These are phyloP conservation scores for Trifolium repens DNA, from an alignment of 306 rosid genomes.

Conservation along the genomic window DNA sequence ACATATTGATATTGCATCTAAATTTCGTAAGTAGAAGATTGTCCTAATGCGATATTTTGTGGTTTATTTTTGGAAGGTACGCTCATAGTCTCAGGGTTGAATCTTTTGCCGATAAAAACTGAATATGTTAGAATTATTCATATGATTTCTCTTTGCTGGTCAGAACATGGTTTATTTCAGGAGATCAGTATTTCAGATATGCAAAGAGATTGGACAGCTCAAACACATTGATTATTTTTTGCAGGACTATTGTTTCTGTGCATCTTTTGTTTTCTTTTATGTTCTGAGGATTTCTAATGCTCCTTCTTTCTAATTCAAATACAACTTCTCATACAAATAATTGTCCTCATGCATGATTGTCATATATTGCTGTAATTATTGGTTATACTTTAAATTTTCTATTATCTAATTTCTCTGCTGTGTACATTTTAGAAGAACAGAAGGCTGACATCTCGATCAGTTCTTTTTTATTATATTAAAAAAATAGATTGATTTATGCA, in stretches of 20 bases:
- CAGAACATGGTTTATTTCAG: constrained; percentile 13
- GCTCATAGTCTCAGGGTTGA: constrained; percentile 12
- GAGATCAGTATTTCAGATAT: background rate
- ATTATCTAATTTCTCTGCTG: constrained; percentile 4
- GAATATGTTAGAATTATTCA: background rate
- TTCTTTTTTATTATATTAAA: constrained; percentile 21
- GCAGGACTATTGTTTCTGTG: background rate
- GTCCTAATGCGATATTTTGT: constrained; percentile 1
- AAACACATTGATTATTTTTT: background rate
- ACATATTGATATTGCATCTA: constrained; percentile 11
- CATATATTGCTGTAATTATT: constrained; percentile 8
- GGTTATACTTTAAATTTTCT: constrained; percentile 24
- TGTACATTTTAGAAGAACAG: constrained; percentile 21
- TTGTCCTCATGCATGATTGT: background rate
- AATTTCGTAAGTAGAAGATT: background rate
- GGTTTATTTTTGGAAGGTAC: constrained; percentile 23
- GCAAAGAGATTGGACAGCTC: background rate
- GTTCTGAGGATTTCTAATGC: constrained; percentile 10
- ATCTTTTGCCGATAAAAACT: background rate
- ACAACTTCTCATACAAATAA: constrained; percentile 9
- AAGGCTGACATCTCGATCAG: background rate
- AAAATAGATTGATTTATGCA: background rate
- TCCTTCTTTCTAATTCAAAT: constrained; percentile 1
- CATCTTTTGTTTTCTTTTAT: constrained; percentile 15
- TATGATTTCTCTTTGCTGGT: background rate